These are phyloP conservation scores for Penicillium sp. DNA, from an alignment of 2,329 filamentous ascomycete genomes.

Conservation along the genomic window DNA sequence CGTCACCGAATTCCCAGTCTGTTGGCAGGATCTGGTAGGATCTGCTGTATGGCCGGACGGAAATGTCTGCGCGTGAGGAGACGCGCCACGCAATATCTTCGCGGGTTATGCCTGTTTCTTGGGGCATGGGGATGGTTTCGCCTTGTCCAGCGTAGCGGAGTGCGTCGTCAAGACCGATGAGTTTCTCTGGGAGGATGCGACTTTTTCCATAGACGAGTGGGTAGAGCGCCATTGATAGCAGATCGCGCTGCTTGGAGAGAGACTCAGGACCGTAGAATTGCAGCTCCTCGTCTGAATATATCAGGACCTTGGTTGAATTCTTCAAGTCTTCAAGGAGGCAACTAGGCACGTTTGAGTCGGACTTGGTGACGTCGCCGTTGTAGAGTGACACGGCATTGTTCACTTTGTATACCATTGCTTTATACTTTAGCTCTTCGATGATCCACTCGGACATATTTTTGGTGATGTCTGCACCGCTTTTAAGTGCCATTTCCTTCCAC, in stretches of 20 bases:
- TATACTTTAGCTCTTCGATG: conserved; percentile 52
- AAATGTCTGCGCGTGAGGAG: conserved; percentile 26
- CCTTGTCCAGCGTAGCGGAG: conserved; percentile 25
- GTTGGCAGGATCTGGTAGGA: conserved; percentile 50
- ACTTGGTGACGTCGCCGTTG: conserved; percentile 55
- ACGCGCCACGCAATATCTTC: conserved; percentile 34
- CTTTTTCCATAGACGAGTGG: conserved; percentile 49
- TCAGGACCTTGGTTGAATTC: conserved; percentile 48
- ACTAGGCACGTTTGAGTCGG: conserved; percentile 48
- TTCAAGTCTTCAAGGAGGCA: conserved; percentile 45
- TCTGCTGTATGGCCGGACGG: conserved; percentile 31
- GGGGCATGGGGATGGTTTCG: conserved; percentile 23
- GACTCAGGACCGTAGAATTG: conserved; percentile 64
- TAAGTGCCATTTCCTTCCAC: conserved; percentile 33
- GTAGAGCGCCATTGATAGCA: conserved; percentile 65
- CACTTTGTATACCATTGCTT: conserved; percentile 48
- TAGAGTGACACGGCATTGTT: conserved; percentile 47
- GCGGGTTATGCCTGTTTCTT: conserved; percentile 31
- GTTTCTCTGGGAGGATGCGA: conserved; percentile 28
- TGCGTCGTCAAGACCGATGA: conserved; percentile 28
- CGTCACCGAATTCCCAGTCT: conserved; percentile 36
- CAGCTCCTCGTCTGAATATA: conserved; percentile 50
- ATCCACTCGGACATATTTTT: conserved; percentile 40
- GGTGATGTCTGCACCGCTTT: conserved; percentile 29
- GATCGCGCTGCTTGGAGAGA: conserved; percentile 57